A percentile compares a stretch with the other conserved stretches of the same genome.
phyloP scores from a whole-genome alignment of 768 basidiomycete species.

The Lentinula boryana region DNA sequence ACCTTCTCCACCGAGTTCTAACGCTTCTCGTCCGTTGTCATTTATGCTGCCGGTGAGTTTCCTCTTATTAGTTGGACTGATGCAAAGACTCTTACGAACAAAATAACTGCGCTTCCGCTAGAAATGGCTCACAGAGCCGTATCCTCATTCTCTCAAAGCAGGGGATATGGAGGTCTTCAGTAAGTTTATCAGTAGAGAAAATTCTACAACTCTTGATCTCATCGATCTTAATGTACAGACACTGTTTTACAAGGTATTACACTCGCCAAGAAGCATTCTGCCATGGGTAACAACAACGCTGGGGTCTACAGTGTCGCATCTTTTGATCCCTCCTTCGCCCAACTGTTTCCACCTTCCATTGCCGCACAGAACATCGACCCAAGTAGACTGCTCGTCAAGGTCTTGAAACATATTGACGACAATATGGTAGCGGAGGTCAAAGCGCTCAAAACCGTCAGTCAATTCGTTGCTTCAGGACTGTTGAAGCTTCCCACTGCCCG shows the following conservation, averaged over 20 bases:
- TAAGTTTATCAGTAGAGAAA: not conserved
- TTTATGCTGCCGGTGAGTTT: not conserved
- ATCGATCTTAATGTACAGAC: not conserved
- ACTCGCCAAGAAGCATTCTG: not conserved
- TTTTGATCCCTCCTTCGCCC: not conserved
- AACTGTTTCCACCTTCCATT: not conserved
- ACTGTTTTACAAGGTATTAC: not conserved
- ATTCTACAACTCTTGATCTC: not conserved
- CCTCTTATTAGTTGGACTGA: too few relatives aligned
- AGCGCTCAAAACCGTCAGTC: not conserved
- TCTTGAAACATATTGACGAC: not conserved
- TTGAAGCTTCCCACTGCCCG: not conserved
- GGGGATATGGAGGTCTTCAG: not conserved
- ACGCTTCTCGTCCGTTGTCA: not conserved
- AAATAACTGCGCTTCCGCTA: not conserved
- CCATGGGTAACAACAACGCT: slow-evolving; percentile 3
- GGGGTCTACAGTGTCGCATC: slow-evolving; percentile 1
- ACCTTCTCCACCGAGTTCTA: not conserved
- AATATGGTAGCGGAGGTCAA: slow-evolving; percentile 2
- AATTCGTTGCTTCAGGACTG: slow-evolving; percentile 3
- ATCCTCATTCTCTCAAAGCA: not conserved
- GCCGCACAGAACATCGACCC: not conserved
- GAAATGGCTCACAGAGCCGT: not conserved
- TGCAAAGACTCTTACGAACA: too few relatives aligned
- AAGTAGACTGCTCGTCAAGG: not conserved